Conservation (phyloP, 2,329 filamentous ascomycete species). For the Cryphonectria carpinicola region DNA sequence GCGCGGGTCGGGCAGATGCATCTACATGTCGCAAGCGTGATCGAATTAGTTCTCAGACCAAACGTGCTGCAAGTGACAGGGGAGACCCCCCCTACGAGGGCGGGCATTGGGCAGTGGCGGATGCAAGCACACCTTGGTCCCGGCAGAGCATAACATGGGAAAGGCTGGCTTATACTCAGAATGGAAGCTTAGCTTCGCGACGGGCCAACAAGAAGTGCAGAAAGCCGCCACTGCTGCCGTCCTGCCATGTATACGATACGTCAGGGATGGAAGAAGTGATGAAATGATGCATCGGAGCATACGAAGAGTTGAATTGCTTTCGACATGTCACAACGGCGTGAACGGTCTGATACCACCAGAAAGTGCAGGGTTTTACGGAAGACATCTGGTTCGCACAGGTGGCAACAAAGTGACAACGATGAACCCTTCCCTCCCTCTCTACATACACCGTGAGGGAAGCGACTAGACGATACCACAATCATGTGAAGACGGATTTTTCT, state of each 20-base stretch:
- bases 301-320: neutral
- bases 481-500: neutral
- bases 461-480: neutral
- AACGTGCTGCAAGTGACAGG: conserved; percentile 6
- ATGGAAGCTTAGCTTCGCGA: neutral
- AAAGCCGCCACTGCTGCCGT: neutral
- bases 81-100: neutral
- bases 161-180: conserved; percentile 7
- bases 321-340: neutral
- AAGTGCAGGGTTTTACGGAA: neutral
- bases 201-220: neutral
- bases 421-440: neutral
- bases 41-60: neutral
- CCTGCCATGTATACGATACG: too few species aligned
- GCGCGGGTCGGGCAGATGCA: conserved; percentile 16
- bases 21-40: conserved; percentile 1
- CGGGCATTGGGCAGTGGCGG: neutral
- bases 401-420: conserved; percentile 4
- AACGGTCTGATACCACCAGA: neutral
- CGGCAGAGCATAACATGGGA: neutral
- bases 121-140: neutral
- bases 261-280: neutral
- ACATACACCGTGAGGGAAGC: neutral
- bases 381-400: neutral
- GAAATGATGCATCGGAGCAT: neutral